Evolutionary conservation across 2,329 filamentous ascomycete species (phyloP), one percentile per base, ranked within the genome.

Genomic region (Bipolaris bicolor): DNA sequence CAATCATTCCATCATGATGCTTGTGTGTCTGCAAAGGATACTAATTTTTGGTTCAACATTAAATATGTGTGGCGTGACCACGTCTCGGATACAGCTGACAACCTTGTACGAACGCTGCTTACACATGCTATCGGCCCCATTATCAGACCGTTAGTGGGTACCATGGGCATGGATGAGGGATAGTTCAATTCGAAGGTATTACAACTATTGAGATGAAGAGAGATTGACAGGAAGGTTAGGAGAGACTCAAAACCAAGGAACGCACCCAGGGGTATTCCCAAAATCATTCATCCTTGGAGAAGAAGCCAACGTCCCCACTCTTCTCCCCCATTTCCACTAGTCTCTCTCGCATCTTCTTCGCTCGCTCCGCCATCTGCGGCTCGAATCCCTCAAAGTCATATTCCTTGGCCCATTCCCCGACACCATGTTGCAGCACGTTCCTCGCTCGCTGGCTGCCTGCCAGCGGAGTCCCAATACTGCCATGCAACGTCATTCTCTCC

Each of bases 351-450:
- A 91, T 91, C 22, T 67, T 83, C 73, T 86, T 83, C 1, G 89
- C 88, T 63, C 82, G 78, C 66, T 66, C 67, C 61, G 78, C 81
- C 62, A 91, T 90, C 16, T 73, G 84, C 72, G 87, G 83, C 33
- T 75, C 76, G 55, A 91, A 85, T 62, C 86, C 83, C 65, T 75
- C 61, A 54, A 91, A 85, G 68, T 88, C 82, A 60, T 85, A 84
- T 22, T 78, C 66, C 31, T 80, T 81, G 6, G 90, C 86, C 87
- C 88, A 92, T 41, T 77, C 79, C 3, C 88, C 88, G 20, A 91
- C 81, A 3, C 88, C 89, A 76, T 92, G 89, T 81, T 92, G 89
- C 69, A 92, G 74, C 62, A 92, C 89, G 74, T 91, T 91, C 62
- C 88, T 82, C 49, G 89, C 88, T 56, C 89, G 76, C 58, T 84